Conservation (phyloP, 768 basidiomycete species). For the Tylopilus plumbeoviolaceoides region DNA sequence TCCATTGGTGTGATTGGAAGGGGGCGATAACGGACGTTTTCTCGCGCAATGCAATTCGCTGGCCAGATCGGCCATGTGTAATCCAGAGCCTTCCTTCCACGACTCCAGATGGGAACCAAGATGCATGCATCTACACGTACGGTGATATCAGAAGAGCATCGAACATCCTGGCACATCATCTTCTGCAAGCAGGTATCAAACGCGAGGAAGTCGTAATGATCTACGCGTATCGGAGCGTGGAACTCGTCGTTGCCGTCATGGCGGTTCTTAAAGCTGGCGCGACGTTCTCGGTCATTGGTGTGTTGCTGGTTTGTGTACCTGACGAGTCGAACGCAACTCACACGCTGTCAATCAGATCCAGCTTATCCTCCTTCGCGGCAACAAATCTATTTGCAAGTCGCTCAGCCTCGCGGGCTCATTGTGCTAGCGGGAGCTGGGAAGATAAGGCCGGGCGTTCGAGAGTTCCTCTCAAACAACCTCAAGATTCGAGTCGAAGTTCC, state of each 20-base stretch:
- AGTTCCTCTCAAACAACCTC: slow-evolving; percentile 74
- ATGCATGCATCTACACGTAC: slow-evolving; percentile 68
- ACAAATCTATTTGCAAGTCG: slow-evolving; percentile 88
- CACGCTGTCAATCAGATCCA: slow-evolving; percentile 57
- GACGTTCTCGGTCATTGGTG: slow-evolving; percentile 95
- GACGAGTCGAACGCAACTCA: slow-evolving; percentile 1
- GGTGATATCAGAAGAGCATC: slow-evolving; percentile 75
- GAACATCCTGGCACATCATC: slow-evolving; percentile 87
- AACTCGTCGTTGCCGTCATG: slow-evolving; percentile 96
- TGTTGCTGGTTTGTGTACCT: slow-evolving; percentile 23
- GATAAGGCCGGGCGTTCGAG: slow-evolving; percentile 75
- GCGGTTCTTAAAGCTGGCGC: slow-evolving; percentile 94
- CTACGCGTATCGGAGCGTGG: slow-evolving; percentile 93
- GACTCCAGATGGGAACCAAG: slow-evolving; percentile 40
- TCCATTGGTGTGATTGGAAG: slow-evolving; percentile 97
- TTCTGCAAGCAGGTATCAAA: slow-evolving; percentile 80
- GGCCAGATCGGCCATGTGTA: slow-evolving; percentile 85
- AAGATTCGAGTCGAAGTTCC: slow-evolving; percentile 89
- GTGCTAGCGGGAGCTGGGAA: slow-evolving; percentile 87
- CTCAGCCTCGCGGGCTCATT: slow-evolving; percentile 86
- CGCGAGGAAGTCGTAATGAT: slow-evolving; percentile 98
- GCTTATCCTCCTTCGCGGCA: slow-evolving; percentile 94
- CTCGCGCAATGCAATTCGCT: slow-evolving; percentile 73
- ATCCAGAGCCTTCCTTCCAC: slow-evolving; percentile 63
- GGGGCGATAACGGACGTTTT: slow-evolving; percentile 97